Evolutionary conservation across 2,329 filamentous ascomycete species (phyloP), one percentile per base, ranked within the genome.

Genomic region (Cyphellophora europaea): DNA sequence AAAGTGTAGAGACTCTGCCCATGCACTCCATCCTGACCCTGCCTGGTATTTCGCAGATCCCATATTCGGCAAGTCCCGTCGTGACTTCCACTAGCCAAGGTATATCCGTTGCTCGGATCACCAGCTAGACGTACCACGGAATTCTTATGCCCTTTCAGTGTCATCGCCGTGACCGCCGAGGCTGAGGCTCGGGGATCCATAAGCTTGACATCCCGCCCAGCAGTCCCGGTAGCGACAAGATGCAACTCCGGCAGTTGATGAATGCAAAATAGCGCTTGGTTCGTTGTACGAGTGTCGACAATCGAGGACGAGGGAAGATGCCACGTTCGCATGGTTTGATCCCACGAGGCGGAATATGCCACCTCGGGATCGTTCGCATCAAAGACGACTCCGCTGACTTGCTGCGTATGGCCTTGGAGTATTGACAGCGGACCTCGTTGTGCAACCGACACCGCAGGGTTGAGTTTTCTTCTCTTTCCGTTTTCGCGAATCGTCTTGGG

Each of bases 51-150:
- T 36, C 91, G 72, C 45, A 96, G 71, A 66, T 98, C 91, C 91
- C 91, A 98, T 32, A 98, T 78, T 33, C 87, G 75, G 52, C 85
- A 91, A 2, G 86, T 94, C 19, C 89, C 87, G 58, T 98, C 91
- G 58, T 93, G 84, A 30, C 82, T 83, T n/a, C 77, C 89, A 19
- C 82, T 91, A 0, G 89, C 84, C 6, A 98, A 70, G n/a, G 82
- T 77, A 62, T 88, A 85, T 43, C 79, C 76, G 52, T 80, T 88
- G 27, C 75, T 71, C 0, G 75, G 75, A 48, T 77, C 71, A 8
- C 63, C 62, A 10, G 71, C 67, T 25, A 82, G 60, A n/a, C 64
- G 62, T 2, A 76, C 71, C 8, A 81, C 71, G 5, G 69, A 70
- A 63, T 94, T 94, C 40, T 77, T 77, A 63, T 96, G 89, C 1